Base-by-base conservation (phyloP, 108 stramenopile species). In the Skeletonema tropicum region DNA sequence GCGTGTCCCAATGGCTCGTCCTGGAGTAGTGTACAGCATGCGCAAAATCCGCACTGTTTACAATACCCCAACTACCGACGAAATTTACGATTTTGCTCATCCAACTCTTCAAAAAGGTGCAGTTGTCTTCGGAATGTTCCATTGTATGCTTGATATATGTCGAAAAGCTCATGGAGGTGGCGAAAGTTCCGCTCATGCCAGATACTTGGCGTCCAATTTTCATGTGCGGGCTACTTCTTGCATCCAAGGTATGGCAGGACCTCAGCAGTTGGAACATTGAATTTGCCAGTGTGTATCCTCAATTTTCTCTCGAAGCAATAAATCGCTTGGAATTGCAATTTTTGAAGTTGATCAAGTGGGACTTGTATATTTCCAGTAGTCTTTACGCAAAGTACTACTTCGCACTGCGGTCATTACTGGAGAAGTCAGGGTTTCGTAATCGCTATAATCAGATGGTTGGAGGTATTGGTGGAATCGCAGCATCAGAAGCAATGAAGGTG, bases 321-420 rank as follows among this genome's bases (percentile, higher is more conserved):
- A 95, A 96, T 82, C 80, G 80, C 21, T 82, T 99, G 69, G 99
- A 99, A 78, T 64, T 86, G 3, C 60, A 82, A 74, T 98, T 98
- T 83, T 77, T 98, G 35, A 85, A 89, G 57, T 85, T 86, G 38
- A 83, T 99, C 60, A 90, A 97, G 74, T 99, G 98, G 98, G 95
- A 98, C 78, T 84, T 99, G 39, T 97, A 96, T 83, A 98, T 99
- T 81, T 96, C 98, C 10, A 91, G 90, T 79, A 85, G 86, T 35
- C 85, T 89, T n/a, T 99, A 98, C 76, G 99, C 98, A 29, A 98
- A 99, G 77, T 99, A 98, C 80, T 99, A 98, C 86, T 99, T 99
- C 74, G 98, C 98, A 12, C 83, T 99, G 13, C 88, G 99, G 33
- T 87, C 91, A n/a, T 80, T 97, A 21, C 84, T 90, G 2, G 97